Conservation (phyloP, 179 eudicot species). For the Actinidia arguta region DNA sequence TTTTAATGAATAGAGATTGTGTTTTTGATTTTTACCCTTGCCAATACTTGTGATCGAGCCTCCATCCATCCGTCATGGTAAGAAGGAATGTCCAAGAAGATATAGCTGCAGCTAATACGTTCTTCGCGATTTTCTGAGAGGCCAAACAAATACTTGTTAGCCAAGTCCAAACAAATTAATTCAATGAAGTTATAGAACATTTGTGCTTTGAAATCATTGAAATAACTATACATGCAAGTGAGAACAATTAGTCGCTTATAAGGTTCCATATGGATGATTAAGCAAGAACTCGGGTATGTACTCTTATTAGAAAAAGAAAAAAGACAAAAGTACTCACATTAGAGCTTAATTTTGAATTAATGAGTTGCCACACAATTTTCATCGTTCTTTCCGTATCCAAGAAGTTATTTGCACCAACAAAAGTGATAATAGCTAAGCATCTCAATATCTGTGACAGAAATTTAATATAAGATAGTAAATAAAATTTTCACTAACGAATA, state of each 20-base stretch:
- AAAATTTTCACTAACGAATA: not conserved
- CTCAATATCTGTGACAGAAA: not conserved
- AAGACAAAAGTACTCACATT: constrained; percentile 7
- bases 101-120: constrained; percentile 6
- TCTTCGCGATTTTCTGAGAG: too few species aligned
- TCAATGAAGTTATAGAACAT: too few species aligned
- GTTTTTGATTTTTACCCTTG: constrained; percentile 8
- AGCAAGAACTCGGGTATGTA: too few species aligned
- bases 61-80: not conserved
- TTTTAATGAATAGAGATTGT: not conserved
- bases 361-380: constrained; percentile 5
- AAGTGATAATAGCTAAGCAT: constrained; percentile 4
- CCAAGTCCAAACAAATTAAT: too few species aligned
- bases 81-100: constrained; percentile 22
- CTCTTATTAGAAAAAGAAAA: too few species aligned
- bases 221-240: too few species aligned
- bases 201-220: too few species aligned
- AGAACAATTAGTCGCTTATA: too few species aligned
- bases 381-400: not conserved
- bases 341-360: not conserved
- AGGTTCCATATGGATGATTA: too few species aligned
- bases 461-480: too few species aligned
- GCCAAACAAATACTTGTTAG: not conserved
- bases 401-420: constrained; percentile 13
- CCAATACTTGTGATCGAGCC: constrained; percentile 8